phyloP scores from a whole-genome alignment of 441 rosid species.

The Cnidoscolus chayamansa region DNA sequence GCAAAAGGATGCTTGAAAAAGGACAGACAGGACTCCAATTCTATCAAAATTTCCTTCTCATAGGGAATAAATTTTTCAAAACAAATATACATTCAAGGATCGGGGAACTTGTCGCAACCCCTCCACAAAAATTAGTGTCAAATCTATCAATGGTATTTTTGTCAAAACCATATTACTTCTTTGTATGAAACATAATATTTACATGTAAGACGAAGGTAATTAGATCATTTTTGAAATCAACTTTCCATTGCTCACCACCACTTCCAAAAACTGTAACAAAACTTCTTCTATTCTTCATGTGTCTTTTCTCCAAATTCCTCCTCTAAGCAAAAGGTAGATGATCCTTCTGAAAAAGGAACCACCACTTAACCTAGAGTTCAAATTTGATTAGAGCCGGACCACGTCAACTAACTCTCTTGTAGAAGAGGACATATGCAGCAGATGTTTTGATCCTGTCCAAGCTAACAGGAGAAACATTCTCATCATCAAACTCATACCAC shows the following conservation, averaged over 20 bases:
- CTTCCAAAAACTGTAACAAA: neutral
- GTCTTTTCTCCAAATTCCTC: neutral
- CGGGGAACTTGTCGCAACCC: neutral
- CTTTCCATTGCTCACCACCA: neutral
- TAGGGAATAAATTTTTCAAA: neutral
- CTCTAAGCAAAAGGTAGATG: neutral
- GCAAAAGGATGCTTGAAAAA: neutral
- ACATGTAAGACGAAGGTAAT: neutral
- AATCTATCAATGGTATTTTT: neutral
- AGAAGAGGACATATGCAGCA: constrained; percentile 92
- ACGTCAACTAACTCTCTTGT: constrained; percentile 54
- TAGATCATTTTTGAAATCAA: neutral
- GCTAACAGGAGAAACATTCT: constrained; percentile 51
- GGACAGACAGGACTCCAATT: neutral
- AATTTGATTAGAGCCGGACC: neutral
- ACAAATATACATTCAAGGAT: neutral
- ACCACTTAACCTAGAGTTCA: neutral
- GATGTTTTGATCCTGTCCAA: constrained; percentile 74
- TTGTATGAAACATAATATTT: neutral
- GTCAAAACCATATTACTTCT: neutral
- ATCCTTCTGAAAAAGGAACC: neutral
- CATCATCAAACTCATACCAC: constrained; percentile 92
- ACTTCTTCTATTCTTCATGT: neutral
- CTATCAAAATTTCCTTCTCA: neutral
- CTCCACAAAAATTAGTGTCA: neutral